phyloP scores from a whole-genome alignment of 177 flowering plant genomes.

The Viscum album region DNA sequence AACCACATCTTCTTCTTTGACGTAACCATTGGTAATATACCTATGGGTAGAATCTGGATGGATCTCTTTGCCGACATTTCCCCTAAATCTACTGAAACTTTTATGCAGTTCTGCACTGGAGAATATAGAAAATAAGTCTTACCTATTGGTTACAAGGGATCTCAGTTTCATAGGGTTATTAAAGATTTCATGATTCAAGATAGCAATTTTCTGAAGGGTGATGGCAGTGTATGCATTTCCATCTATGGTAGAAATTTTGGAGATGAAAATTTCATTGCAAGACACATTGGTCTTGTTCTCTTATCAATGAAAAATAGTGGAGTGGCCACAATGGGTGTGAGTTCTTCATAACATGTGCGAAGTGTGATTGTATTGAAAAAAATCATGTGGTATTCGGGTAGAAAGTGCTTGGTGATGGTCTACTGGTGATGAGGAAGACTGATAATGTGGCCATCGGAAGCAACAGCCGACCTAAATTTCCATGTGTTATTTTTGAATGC shows the following conservation, averaged over 20 bases:
- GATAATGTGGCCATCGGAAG: conserved; percentile 84
- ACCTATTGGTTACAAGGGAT: conserved; percentile 88
- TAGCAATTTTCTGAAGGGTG: conserved; percentile 91
- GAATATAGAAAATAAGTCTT: conserved; percentile 75
- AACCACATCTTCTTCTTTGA: too few relatives aligned
- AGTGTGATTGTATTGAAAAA: conserved; percentile 98
- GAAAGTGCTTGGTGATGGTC: conserved; percentile 88
- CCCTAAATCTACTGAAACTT: too few relatives aligned
- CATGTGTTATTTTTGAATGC: conserved; percentile 64
- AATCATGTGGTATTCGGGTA: conserved; percentile 99
- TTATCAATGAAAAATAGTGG: too few relatives aligned
- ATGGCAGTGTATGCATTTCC: conserved; percentile 85
- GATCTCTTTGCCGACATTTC: too few relatives aligned
- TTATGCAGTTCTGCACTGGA: too few relatives aligned
- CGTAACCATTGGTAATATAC: too few relatives aligned
- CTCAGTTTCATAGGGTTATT: conserved; percentile 92
- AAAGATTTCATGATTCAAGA: conserved; percentile 97
- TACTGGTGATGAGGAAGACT: conserved; percentile 68
- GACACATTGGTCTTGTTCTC: conserved; percentile 91
- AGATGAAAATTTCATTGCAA: conserved; percentile 89
- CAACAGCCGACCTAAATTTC: conserved; percentile 71
- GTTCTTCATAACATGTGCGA: conserved; percentile 85
- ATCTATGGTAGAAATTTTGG: conserved; percentile 90
- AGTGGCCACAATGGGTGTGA: too few relatives aligned
- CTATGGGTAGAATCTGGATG: too few relatives aligned